These are phyloP conservation scores for Ilex asprella DNA, from an alignment of 257 asterid genomes.

Conservation along the genomic window DNA sequence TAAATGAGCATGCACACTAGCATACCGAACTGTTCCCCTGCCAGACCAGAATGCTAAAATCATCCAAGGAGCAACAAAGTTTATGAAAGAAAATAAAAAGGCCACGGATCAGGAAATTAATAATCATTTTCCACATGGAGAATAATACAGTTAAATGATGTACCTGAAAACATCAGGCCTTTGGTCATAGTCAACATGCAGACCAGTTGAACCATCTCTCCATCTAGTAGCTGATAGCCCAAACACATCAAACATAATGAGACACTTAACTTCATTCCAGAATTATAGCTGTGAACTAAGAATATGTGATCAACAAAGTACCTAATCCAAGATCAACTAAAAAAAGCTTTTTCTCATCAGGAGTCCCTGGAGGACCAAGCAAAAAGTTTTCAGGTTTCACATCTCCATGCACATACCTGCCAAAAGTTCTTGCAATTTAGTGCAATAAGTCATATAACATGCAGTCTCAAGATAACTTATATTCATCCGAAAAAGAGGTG, in stretches of 20 bases:
- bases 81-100: too few relatives aligned
- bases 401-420: slow-evolving; percentile 90
- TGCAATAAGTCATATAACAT: too few relatives aligned
- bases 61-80: too few relatives aligned
- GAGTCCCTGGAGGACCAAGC: slow-evolving; percentile 76
- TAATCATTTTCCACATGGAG: too few relatives aligned
- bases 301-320: slow-evolving; percentile 9
- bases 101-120: too few relatives aligned
- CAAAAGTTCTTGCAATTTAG: slow-evolving; percentile 1
- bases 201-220: slow-evolving; percentile 47
- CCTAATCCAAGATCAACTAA: slow-evolving; percentile 94
- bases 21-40: slow-evolving; percentile 77
- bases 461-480: too few relatives aligned
- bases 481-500: too few relatives aligned
- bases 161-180: slow-evolving; percentile 64
- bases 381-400: slow-evolving; percentile 93
- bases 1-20: slow-evolving; percentile 71
- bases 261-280: too few relatives aligned
- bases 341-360: slow-evolving; percentile 72
- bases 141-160: too few relatives aligned
- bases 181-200: slow-evolving; percentile 62
- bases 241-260: too few relatives aligned
- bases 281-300: too few relatives aligned
- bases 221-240: slow-evolving; percentile 45
- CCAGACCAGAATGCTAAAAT: slow-evolving; percentile 1